Percentiles rank a stretch among this genome's conserved stretches.
Evolutionary conservation across 2,329 filamentous ascomycete genomes (phyloP).

Genomic region (Aspergillus eucalypticola): DNA sequence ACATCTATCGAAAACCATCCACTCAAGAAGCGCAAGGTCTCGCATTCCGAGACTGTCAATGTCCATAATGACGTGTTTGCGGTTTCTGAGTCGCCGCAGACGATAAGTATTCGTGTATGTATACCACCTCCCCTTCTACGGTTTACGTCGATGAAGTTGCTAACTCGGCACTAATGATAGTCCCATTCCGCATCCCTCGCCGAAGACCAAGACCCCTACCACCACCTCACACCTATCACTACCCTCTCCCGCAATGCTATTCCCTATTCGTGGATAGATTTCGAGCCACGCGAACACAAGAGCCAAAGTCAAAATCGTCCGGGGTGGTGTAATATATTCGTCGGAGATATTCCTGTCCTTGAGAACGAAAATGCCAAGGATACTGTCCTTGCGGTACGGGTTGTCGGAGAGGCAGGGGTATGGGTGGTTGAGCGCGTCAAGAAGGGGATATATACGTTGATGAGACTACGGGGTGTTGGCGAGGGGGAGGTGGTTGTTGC

Average conservation of each 20-base stretch:
- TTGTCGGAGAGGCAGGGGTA: constrained; percentile 21
- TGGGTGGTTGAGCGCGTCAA: constrained; percentile 43
- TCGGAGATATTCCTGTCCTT: constrained; percentile 38
- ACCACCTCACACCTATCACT: constrained; percentile 38
- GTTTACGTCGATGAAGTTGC: neutral
- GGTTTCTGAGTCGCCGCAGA: neutral
- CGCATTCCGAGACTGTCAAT: neutral
- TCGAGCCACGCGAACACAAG: constrained; percentile 22
- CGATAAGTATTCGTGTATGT: neutral
- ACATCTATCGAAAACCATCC: constrained; percentile 18
- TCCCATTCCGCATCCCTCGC: constrained; percentile 38
- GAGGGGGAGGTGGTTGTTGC: constrained; percentile 43
- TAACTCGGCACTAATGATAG: constrained; percentile 22
- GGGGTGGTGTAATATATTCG: constrained; percentile 36
- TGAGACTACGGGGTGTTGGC: constrained; percentile 35
- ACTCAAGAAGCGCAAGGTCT: constrained; percentile 37
- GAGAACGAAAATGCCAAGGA: constrained; percentile 19
- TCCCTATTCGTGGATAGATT: constrained; percentile 44
- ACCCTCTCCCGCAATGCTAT: constrained; percentile 39
- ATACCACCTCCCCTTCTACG: neutral
- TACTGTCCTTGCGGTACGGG: neutral
- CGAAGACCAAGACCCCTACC: constrained; percentile 27
- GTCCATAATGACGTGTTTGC: neutral
- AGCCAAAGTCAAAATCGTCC: constrained; percentile 30
- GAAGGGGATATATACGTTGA: constrained; percentile 42